Evolutionary conservation across 1,284 basidiomycete species (phyloP).

Genomic region (Cryptococcus sp.): DNA sequence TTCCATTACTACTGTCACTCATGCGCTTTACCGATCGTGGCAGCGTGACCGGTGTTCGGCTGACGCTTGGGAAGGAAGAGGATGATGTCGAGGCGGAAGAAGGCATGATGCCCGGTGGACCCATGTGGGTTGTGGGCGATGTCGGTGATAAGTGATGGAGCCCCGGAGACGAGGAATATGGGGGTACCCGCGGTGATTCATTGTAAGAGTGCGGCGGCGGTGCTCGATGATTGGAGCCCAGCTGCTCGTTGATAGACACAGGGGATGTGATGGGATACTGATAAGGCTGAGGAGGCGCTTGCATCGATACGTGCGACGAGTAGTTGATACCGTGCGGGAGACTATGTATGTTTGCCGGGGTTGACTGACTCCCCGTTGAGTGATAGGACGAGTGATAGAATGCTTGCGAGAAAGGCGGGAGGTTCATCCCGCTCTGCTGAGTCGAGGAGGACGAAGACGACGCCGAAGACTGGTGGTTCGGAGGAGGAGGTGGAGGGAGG

Average conservation of each 20-base stretch:
- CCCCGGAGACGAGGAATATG: constrained; percentile 25
- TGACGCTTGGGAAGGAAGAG: constrained; percentile 21
- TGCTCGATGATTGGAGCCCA: constrained; percentile 1
- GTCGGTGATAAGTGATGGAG: constrained; percentile 29
- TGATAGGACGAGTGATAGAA: constrained; percentile 6
- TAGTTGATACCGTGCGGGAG: constrained; percentile 19
- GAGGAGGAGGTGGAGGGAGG: constrained; percentile 28
- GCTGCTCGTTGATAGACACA: constrained; percentile 8
- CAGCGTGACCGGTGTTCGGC: constrained; percentile 11
- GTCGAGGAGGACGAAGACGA: neutral
- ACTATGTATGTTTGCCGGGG: constrained; percentile 1
- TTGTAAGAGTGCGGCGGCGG: constrained; percentile 15
- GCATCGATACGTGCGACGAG: constrained; percentile 19
- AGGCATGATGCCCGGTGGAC: constrained; percentile 12
- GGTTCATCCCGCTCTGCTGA: constrained; percentile 10
- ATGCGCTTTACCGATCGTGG: constrained; percentile 15
- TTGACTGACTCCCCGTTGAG: constrained; percentile 1
- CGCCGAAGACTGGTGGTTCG: neutral
- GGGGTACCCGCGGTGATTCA: constrained; percentile 20
- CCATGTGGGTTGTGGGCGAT: constrained; percentile 29
- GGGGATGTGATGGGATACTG: constrained; percentile 16
- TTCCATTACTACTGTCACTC: constrained; percentile 17
- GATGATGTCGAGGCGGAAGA: constrained; percentile 22
- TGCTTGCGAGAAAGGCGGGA: constrained; percentile 23
- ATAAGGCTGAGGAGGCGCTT: constrained; percentile 6